Percentiles rank a stretch among this genome's conserved stretches.
phyloP scores from a whole-genome alignment of 2,329 filamentous ascomycete species.

The Neopestalotiopsis sp. region DNA sequence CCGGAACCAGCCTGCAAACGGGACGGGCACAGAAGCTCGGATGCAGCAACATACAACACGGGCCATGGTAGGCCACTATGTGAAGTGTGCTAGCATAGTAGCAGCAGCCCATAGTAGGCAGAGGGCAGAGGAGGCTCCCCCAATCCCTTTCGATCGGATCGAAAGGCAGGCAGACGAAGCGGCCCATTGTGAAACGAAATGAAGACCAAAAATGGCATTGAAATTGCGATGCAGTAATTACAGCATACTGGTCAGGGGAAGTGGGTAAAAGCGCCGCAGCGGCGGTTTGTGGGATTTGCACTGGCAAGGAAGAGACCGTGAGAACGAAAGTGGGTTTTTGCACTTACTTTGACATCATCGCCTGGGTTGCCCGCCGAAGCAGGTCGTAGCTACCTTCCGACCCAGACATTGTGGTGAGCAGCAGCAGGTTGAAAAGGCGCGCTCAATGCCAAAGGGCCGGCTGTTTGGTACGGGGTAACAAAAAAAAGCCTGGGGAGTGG shows the following conservation, averaged over 20 bases:
- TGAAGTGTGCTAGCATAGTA: too few species aligned
- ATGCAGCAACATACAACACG: background rate
- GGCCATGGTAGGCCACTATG: background rate
- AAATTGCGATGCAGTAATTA: constrained; percentile 8
- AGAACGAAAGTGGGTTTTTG: constrained; percentile 23
- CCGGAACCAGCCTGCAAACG: constrained; percentile 19
- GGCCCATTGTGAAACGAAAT: constrained; percentile 2
- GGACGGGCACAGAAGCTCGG: constrained; percentile 16
- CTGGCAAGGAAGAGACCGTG: constrained; percentile 27
- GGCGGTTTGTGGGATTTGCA: constrained; percentile 16
- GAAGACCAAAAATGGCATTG: constrained; percentile 1
- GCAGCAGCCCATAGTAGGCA: too few species aligned
- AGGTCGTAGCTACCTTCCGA: constrained; percentile 61
- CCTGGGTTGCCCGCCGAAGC: constrained; percentile 64
- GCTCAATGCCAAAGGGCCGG: constrained; percentile 14
- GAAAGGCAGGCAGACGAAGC: background rate
- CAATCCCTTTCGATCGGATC: background rate
- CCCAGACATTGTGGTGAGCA: constrained; percentile 50
- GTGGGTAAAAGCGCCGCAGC: constrained; percentile 7
- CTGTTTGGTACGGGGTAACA: background rate
- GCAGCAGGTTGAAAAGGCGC: background rate
- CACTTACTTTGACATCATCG: constrained; percentile 65
- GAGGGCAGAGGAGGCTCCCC: background rate
- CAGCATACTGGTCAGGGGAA: constrained; percentile 11
- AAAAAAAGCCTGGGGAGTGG: background rate